These are phyloP conservation scores for Starmera dryadoides DNA, from an alignment of 805 yeast species.

Conservation along the genomic window DNA sequence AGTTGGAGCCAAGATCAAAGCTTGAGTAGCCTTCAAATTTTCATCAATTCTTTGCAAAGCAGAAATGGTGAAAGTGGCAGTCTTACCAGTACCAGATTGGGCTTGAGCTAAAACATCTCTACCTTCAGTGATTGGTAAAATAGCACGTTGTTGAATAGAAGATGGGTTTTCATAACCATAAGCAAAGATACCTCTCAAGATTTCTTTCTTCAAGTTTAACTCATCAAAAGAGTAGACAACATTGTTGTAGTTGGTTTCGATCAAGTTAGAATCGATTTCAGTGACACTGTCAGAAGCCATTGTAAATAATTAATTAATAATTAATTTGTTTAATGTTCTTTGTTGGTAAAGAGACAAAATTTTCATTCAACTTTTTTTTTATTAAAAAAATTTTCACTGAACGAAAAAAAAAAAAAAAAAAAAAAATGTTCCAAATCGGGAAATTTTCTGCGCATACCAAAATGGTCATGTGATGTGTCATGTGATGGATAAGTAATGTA, in stretches of 20 bases:
- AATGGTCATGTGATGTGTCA: too few species aligned
- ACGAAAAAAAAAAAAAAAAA: too few species aligned
- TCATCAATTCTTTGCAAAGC: conserved; percentile 83
- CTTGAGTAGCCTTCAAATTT: conserved; percentile 71
- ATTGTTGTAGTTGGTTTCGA: conserved; percentile 80
- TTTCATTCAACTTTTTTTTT: too few species aligned
- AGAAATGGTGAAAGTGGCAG: conserved; percentile 95
- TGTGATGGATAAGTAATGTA: too few species aligned
- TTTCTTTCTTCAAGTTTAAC: conserved; percentile 61
- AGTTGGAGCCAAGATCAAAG: conserved; percentile 88
- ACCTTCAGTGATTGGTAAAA: conserved; percentile 88
- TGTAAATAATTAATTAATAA: too few species aligned
- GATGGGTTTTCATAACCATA: conserved; percentile 96
- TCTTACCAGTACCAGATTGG: conserved; percentile 98
- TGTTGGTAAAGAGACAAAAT: too few species aligned
- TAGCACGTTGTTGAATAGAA: conserved; percentile 96
- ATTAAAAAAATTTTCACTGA: too few species aligned
- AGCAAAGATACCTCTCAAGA: conserved; percentile 64
- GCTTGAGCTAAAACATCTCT: conserved; percentile 98
- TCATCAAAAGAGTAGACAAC: conserved; percentile 86
- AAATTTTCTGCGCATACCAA: too few species aligned
- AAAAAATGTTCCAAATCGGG: too few species aligned
- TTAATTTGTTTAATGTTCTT: too few species aligned
- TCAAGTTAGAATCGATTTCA: conserved; percentile 48
- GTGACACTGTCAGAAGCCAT: too few species aligned